phyloP scores from a whole-genome alignment of 2,329 filamentous ascomycete genomes.

The Ascosphaera aggregata region DNA sequence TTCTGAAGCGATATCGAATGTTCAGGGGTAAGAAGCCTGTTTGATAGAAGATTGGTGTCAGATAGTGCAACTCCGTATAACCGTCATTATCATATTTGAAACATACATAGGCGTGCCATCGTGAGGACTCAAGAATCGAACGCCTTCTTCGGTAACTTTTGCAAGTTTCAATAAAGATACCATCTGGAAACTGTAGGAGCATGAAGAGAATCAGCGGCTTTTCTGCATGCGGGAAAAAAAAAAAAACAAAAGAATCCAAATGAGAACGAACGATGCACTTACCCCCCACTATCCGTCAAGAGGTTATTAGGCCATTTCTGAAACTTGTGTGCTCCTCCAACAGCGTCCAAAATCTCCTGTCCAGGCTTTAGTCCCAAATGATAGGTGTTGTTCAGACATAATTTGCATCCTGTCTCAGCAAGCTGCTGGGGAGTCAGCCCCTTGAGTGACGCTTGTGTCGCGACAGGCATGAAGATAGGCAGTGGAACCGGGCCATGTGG shows the following conservation, averaged over 20 bases:
- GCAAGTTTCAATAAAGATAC: constrained; percentile 86
- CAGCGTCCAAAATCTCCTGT: constrained; percentile 61
- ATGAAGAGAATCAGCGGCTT: not conserved
- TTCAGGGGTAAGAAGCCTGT: constrained; percentile 70
- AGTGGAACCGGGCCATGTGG: constrained; percentile 81
- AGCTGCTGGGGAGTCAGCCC: constrained; percentile 83
- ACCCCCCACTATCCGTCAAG: constrained; percentile 43
- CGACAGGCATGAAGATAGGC: constrained; percentile 96
- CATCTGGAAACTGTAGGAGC: constrained; percentile 87
- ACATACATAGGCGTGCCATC: constrained; percentile 70
- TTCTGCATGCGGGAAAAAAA: not conserved
- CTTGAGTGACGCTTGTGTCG: constrained; percentile 88
- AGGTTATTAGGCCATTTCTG: constrained; percentile 95
- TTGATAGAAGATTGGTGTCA: constrained; percentile 1
- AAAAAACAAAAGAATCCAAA: constrained; percentile 1
- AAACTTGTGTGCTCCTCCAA: constrained; percentile 82
- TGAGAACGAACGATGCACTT: constrained; percentile 9
- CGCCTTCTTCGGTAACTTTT: constrained; percentile 84
- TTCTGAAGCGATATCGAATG: constrained; percentile 94
- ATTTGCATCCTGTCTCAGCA: constrained; percentile 63
- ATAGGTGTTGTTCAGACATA: constrained; percentile 97
- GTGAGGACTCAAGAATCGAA: constrained; percentile 87
- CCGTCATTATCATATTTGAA: too few species aligned
- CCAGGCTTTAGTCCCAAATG: constrained; percentile 89
- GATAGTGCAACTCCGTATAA: too few species aligned